A percentile compares a stretch with the other conserved stretches of the same genome.
These are phyloP conservation scores for Stachybotrys chartarum DNA, from an alignment of 2,329 filamentous ascomycete genomes.

Conservation along the genomic window DNA sequence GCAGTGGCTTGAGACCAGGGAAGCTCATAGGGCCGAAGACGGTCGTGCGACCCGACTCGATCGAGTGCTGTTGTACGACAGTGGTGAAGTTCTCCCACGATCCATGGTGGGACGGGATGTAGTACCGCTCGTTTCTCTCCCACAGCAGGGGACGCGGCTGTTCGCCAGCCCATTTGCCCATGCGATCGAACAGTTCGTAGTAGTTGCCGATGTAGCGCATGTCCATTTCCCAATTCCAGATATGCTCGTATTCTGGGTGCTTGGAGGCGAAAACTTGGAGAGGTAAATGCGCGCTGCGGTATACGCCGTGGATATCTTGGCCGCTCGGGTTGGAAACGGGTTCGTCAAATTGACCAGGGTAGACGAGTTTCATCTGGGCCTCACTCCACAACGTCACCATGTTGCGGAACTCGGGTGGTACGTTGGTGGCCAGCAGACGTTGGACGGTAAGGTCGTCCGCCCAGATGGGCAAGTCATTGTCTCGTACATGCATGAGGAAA, in stretches of 20 bases:
- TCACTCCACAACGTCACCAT: conserved; percentile 82
- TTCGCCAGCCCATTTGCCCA: conserved; percentile 57
- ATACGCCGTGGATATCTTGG: conserved; percentile 59
- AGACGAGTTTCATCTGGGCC: conserved; percentile 73
- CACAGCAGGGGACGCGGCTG: conserved; percentile 68
- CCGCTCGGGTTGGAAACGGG: conserved; percentile 53
- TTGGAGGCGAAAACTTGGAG: conserved; percentile 57
- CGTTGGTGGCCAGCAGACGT: conserved; percentile 57
- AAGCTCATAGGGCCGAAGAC: conserved; percentile 63
- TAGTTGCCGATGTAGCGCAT: conserved; percentile 58
- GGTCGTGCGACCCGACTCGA: conserved; percentile 40
- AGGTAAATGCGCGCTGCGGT: conserved; percentile 56
- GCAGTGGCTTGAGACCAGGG: conserved; percentile 36
- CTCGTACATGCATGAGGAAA: conserved; percentile 79
- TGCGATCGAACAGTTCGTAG: conserved; percentile 66
- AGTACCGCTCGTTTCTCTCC: conserved; percentile 73
- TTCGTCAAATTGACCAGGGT: conserved; percentile 62
- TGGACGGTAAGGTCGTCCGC: conserved; percentile 69
- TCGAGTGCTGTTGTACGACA: conserved; percentile 55
- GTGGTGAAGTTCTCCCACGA: conserved; percentile 65
- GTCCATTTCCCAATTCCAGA: conserved; percentile 68
- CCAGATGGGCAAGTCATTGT: conserved; percentile 74
- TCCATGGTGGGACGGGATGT: conserved; percentile 64
- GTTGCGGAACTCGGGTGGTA: conserved; percentile 69
- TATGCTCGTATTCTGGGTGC: conserved; percentile 58